Conservation (phyloP, 1,284 basidiomycete species). For the Sporisorium exsertum region DNA sequence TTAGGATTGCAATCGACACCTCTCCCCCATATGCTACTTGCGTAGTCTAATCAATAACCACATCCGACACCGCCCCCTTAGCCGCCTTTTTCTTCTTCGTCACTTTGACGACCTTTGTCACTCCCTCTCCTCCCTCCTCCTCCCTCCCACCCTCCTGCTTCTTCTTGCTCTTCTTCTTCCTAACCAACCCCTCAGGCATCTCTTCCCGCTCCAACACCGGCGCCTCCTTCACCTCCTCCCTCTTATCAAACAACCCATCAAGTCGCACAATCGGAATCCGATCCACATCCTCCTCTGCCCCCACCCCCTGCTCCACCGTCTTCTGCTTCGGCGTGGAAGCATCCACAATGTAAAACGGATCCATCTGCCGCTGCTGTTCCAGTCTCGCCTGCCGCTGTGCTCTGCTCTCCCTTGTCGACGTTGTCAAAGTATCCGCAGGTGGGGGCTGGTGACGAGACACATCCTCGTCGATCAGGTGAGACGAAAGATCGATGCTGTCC, state of each 20-base stretch:
- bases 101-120: conserved; percentile 27
- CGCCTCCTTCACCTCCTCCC: background rate
- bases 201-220: conserved; percentile 48
- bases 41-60: conserved; percentile 29
- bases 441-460: background rate
- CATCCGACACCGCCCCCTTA: conserved; percentile 1
- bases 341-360: conserved; percentile 54
- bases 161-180: conserved; percentile 15
- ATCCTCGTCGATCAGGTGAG: conserved; percentile 10
- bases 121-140: background rate
- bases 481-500: conserved; percentile 22
- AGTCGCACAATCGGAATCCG: conserved; percentile 63
- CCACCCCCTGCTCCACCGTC: background rate
- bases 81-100: conserved; percentile 34
- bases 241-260: conserved; percentile 10
- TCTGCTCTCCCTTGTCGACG: conserved; percentile 2
- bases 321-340: background rate
- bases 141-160: too few species aligned
- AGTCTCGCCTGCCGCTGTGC: conserved; percentile 7
- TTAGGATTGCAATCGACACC: too few species aligned
- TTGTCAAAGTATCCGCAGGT: background rate
- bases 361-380: conserved; percentile 23
- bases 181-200: conserved; percentile 29
- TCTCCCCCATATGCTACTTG: too few species aligned
- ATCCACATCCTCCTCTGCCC: conserved; percentile 36